Evolutionary conservation across 176 grass and related monocot species (phyloP), one percentile per base, ranked within the genome.

Genomic region (Elaeis guineensis): DNA sequence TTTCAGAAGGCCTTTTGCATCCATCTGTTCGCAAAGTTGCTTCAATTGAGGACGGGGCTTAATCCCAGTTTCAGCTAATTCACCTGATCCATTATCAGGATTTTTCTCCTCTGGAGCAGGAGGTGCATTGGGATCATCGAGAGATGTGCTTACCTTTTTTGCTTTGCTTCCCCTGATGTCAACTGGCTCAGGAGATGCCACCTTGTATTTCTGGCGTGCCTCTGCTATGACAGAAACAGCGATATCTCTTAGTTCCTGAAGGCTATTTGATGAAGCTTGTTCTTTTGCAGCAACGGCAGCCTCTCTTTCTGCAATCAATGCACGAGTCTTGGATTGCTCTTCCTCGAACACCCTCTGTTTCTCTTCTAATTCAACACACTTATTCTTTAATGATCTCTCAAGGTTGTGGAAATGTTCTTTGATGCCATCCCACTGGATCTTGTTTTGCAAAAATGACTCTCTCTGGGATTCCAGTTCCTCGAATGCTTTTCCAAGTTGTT

Each of bases 1-100:
- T 70, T 86, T 80, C 78, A 86, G 71, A 73, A 95, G 77, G 62
- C 86, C 90, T 72, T 78, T 86, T 62, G 77, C 79, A 61, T 90
- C 80, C 90, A 84, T 95, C 82, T 86, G 73, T 64, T 89, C 82
- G 67, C 82, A 95, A 60, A 90, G 79, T 79, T 90, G 63, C 80
- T 86, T 89, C 79, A 90, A 75, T 69, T 24, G 21, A 78, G 74
- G 63, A 70, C 73, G 77, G 0, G 71, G 75, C 76, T 86, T 72
- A 71, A 64, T 60, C 65, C 71, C 69, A 75, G 77, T 48, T 77
- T 92, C 80, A 78, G 66, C 67, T 69, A 69, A 60, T 52, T 77
- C 57, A 2, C 60, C 82, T 24, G 29, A 55, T 64, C 49, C 64
- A 79, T 58, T 77, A 79, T 76, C 79, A 79, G 72, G 55, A 59